Evolutionary conservation across 305 asterid species (phyloP), one percentile per base, ranked within the genome.

Genomic region (Salvia sclarea): DNA sequence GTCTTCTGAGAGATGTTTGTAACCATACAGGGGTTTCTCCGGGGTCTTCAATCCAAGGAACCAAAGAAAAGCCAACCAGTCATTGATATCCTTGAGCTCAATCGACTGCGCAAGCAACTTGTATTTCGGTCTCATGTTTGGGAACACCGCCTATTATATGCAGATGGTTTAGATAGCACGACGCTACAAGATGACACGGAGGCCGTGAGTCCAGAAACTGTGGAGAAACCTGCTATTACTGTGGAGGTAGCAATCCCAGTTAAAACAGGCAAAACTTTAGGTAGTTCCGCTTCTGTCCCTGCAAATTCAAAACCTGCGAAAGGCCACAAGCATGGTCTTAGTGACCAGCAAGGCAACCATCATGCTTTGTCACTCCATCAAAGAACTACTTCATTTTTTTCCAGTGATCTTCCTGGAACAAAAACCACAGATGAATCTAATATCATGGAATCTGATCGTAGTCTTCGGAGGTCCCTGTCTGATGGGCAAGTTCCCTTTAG

Each of bases 71-170:
- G 86, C 62, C 86, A 82, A 68, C 89, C 85, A 3, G 68, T 61
- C 48, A 79, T 85, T 64, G 98, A 92, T 78, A 86, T 93, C 73
- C 89, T 93, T 67, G 96, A 93, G 79, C 84, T 93, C 76, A 90
- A 88, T 86, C 89, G 84, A 67, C 85, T 93, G 62, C 83, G 87
- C 21, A 86, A 96, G 70, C 96, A 93, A 67, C 84, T 91, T 40
- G 76, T 91, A 18, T 76, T 88, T 74, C 96, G 85, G 76, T 88
- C 96, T 50, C 91, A 83, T 78, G 72, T 89, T 80, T 93, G 97
- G 98, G 98, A 91, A 74, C 90, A 79, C 62, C 90, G 95, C 40
- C 86, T 93, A 77, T 52, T 85, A 77, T 68, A 78, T 61, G 88
- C 86, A 63, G 82, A 85, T 68, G 78, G 80, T 80, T 63, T 80